A percentile compares a stretch with the other conserved stretches of the same genome.
These are phyloP conservation scores for Pseudogymnoascus sp. DNA, from an alignment of 2,329 filamentous ascomycete genomes.

Conservation along the genomic window DNA sequence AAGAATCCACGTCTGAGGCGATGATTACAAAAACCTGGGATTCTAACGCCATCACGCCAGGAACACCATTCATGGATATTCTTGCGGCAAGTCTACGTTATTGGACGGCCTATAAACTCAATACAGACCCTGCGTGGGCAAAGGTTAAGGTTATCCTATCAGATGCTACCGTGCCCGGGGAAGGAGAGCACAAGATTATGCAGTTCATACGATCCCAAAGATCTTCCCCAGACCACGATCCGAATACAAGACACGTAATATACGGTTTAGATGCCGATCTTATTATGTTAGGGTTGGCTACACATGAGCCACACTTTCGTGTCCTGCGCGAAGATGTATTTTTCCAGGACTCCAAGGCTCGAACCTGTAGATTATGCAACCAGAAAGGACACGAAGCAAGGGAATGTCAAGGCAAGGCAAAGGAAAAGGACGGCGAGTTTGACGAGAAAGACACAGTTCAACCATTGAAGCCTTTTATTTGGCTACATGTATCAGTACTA, in stretches of 20 bases:
- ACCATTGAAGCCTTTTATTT: slow-evolving; percentile 87
- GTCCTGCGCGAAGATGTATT: slow-evolving; percentile 97
- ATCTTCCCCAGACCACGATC: slow-evolving; percentile 81
- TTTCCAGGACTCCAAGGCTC: slow-evolving; percentile 74
- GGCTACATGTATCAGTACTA: slow-evolving; percentile 87
- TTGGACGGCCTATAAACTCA: slow-evolving; percentile 96
- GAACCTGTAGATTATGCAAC: slow-evolving; percentile 80
- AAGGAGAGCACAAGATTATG: slow-evolving; percentile 99
- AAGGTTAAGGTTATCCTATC: slow-evolving; percentile 97
- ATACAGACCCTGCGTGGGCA: slow-evolving; percentile 92
- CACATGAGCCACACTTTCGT: slow-evolving; percentile 94
- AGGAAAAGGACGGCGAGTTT: slow-evolving; percentile 69
- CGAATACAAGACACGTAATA: slow-evolving; percentile 95
- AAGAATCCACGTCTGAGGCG: slow-evolving; percentile 53
- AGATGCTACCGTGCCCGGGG: slow-evolving; percentile 92
- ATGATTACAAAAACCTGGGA: slow-evolving; percentile 88
- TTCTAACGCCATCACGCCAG: slow-evolving; percentile 78
- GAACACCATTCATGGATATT: slow-evolving; percentile 98
- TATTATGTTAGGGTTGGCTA: slow-evolving; percentile 96
- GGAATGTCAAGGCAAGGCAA: slow-evolving; percentile 72
- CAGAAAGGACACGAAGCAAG: slow-evolving; percentile 86
- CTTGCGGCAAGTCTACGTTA: slow-evolving; percentile 84
- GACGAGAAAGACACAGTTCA: slow-evolving; percentile 70
- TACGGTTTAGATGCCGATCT: slow-evolving; percentile 96
- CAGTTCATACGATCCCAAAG: slow-evolving; percentile 92